Evolutionary conservation across 306 rosid species (phyloP).

Genomic region (Rosa lucieae): DNA sequence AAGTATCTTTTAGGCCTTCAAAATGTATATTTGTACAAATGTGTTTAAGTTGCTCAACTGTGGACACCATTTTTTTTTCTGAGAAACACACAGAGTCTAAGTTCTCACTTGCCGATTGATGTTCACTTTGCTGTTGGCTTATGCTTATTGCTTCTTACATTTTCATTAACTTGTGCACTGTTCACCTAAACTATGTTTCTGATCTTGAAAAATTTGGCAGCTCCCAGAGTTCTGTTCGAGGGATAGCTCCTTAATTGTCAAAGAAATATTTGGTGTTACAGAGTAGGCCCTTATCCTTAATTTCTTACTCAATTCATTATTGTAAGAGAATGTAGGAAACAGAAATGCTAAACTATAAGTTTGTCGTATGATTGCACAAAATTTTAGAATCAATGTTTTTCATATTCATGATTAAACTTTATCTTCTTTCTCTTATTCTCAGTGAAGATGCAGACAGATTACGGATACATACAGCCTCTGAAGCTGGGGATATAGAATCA

Average conservation of each 20-base stretch:
- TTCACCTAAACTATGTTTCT: constrained; percentile 19
- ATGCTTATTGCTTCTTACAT: neutral
- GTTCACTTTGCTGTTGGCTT: neutral
- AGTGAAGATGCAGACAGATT: constrained; percentile 86
- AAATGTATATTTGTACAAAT: neutral
- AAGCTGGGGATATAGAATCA: constrained; percentile 71
- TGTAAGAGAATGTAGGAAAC: neutral
- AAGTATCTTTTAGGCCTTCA: neutral
- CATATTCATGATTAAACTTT: constrained; percentile 11
- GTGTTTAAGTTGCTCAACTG: neutral
- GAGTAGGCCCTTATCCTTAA: constrained; percentile 60
- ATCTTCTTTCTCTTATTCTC: constrained; percentile 24
- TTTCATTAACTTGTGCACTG: constrained; percentile 6
- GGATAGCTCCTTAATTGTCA: constrained; percentile 77
- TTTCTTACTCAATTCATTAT: constrained; percentile 9
- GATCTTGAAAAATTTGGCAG: constrained; percentile 43
- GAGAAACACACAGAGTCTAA: neutral
- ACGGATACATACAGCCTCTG: constrained; percentile 73
- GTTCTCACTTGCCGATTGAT: neutral
- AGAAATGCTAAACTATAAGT: constrained; percentile 10
- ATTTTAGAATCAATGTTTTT: constrained; percentile 5
- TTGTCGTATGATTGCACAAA: constrained; percentile 6
- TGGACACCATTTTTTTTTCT: neutral
- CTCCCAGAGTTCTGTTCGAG: constrained; percentile 84
- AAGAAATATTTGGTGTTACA: constrained; percentile 93